Conservation (phyloP, 768 basidiomycete genomes). For the Lactifluus rugatus region DNA sequence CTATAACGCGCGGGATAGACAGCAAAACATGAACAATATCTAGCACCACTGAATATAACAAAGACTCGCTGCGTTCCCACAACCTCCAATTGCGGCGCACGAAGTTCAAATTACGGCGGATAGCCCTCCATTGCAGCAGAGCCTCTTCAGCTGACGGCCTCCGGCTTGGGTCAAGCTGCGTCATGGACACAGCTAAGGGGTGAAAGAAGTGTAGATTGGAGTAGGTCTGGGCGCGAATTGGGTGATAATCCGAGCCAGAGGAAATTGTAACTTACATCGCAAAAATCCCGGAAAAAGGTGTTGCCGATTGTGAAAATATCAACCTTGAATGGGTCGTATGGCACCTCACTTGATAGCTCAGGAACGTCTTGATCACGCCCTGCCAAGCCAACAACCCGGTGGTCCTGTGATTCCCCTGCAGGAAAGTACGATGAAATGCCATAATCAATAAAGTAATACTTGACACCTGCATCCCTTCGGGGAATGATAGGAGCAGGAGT, state of each 20-base stretch:
- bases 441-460: conserved; percentile 14
- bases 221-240: background rate
- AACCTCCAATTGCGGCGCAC: conserved; percentile 1
- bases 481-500: background rate
- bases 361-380: conserved; percentile 15
- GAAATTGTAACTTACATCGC: background rate
- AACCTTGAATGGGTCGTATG: conserved; percentile 19
- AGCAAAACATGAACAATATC: background rate
- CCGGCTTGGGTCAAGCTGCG: background rate
- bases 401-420: background rate
- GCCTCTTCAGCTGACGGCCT: conserved; percentile 3
- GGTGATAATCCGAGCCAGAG: background rate
- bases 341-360: background rate
- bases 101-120: background rate
- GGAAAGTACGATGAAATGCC: conserved; percentile 10
- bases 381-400: background rate
- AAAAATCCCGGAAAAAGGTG: background rate
- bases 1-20: background rate
- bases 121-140: background rate
- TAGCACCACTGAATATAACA: background rate
- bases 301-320: conserved; percentile 15
- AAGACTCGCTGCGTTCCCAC: background rate
- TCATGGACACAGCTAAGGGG: conserved; percentile 1
- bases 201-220: background rate
- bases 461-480: background rate